A percentile compares a stretch with the other conserved stretches of the same genome.
Evolutionary conservation across 805 yeast species (phyloP).

Genomic region (Wickerhamomyces hampshirensis): DNA sequence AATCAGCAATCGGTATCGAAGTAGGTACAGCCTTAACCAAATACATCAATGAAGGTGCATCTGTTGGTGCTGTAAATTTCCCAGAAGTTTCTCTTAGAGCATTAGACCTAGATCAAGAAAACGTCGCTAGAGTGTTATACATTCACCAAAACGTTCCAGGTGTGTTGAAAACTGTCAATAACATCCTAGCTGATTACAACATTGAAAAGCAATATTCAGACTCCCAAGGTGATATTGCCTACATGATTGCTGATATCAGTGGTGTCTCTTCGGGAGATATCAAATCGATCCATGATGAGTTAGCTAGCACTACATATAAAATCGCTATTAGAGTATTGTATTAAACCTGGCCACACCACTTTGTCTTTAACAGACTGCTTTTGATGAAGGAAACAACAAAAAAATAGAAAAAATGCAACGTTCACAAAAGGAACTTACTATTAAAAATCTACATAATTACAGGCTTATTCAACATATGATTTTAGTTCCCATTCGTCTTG

Average conservation of each 20-base stretch:
- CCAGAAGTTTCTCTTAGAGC: slow-evolving; percentile 95
- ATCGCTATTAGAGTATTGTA: slow-evolving; percentile 88
- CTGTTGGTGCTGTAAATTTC: slow-evolving; percentile 96
- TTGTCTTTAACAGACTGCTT: slow-evolving; percentile 8
- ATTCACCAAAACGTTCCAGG: slow-evolving; percentile 98
- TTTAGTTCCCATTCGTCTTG: too few relatives aligned
- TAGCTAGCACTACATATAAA: slow-evolving; percentile 86
- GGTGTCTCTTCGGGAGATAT: slow-evolving; percentile 80
- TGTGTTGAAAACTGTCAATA: slow-evolving; percentile 95
- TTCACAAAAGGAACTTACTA: slow-evolving; percentile 1
- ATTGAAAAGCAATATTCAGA: slow-evolving; percentile 98
- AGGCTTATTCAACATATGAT: too few relatives aligned
- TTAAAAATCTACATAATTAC: too few relatives aligned
- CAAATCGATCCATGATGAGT: slow-evolving; percentile 75
- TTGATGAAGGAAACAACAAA: background rate
- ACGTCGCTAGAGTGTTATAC: slow-evolving; percentile 88
- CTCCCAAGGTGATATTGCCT: slow-evolving; percentile 92
- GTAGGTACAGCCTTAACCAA: slow-evolving; percentile 82
- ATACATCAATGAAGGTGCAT: slow-evolving; percentile 93
- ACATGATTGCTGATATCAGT: slow-evolving; percentile 95
- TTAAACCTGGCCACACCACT: slow-evolving; percentile 27
- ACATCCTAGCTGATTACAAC: slow-evolving; percentile 89
- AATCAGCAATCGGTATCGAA: slow-evolving; percentile 94
- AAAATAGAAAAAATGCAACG: background rate
- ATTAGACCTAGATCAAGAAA: slow-evolving; percentile 78